Evolutionary conservation across 2,329 filamentous ascomycete genomes (phyloP).

Genomic region (Eurotiales sp.): DNA sequence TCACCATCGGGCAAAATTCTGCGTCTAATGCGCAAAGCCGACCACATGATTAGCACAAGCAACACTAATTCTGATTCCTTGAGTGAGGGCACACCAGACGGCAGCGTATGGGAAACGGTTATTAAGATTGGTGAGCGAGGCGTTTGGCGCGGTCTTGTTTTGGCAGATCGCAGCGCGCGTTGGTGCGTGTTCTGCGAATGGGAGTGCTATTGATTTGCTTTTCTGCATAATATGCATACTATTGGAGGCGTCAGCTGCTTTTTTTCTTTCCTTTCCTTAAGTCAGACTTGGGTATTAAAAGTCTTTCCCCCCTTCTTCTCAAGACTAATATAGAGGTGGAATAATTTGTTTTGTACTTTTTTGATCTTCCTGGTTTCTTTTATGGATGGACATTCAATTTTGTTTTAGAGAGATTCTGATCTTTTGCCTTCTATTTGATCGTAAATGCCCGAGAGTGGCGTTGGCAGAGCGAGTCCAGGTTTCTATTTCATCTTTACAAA

Average conservation of each 20-base stretch:
- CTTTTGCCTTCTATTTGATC: background rate
- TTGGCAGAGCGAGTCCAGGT: constrained; percentile 5
- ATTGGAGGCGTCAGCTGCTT: background rate
- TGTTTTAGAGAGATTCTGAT: background rate
- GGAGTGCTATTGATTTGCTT: constrained; percentile 50
- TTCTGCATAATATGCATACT: background rate
- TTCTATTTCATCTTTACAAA: constrained; percentile 1
- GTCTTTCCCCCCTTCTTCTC: background rate
- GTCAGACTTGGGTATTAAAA: background rate
- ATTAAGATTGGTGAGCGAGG: constrained; percentile 65
- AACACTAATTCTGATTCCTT: constrained; percentile 28
- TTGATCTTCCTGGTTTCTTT: constrained; percentile 1
- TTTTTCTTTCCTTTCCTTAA: background rate
- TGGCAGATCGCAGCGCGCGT: constrained; percentile 61
- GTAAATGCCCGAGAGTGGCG: constrained; percentile 5
- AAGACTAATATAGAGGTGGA: constrained; percentile 4
- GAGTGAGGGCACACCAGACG: constrained; percentile 43
- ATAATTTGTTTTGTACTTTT: background rate
- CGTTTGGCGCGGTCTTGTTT: constrained; percentile 59
- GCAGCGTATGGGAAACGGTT: constrained; percentile 62
- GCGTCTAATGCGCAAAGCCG: constrained; percentile 52
- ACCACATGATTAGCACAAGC: constrained; percentile 39
- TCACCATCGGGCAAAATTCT: constrained; percentile 93
- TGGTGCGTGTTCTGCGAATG: constrained; percentile 70
- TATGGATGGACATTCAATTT: background rate